These are phyloP conservation scores for Sicyos baderoa DNA, from an alignment of 306 rosid genomes.

Conservation along the genomic window DNA sequence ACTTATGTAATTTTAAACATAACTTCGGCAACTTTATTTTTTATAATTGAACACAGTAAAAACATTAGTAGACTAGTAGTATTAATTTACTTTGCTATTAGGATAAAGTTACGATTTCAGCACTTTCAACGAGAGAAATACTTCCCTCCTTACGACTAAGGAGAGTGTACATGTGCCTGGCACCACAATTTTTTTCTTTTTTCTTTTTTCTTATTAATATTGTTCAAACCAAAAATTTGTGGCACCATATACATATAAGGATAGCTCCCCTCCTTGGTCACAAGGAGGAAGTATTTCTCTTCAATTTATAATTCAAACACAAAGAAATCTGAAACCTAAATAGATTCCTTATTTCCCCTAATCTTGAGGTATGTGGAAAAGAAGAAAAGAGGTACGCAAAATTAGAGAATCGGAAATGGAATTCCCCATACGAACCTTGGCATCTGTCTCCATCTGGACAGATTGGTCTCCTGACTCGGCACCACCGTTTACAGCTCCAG, in stretches of 20 bases:
- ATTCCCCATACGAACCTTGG: conserved; percentile 40
- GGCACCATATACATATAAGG: too few relatives aligned
- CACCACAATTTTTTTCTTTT: too few relatives aligned
- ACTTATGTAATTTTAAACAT: neutral
- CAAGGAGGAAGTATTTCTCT: too few relatives aligned
- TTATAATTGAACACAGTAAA: too few relatives aligned
- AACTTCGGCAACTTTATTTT: neutral
- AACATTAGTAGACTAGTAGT: neutral
- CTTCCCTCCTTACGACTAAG: too few relatives aligned
- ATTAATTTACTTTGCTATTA: neutral
- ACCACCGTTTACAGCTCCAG: conserved; percentile 48
- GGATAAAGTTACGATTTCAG: neutral
- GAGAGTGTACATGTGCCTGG: too few relatives aligned
- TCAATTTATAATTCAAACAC: neutral
- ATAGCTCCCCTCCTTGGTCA: too few relatives aligned
- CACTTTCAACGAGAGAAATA: too few relatives aligned
- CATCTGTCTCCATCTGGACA: conserved; percentile 73
- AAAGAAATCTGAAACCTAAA: neutral
- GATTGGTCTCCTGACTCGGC: conserved; percentile 68
- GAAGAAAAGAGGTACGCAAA: neutral
- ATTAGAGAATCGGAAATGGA: neutral
- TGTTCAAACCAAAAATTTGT: too few relatives aligned
- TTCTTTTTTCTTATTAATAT: too few relatives aligned
- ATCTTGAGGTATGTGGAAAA: neutral
- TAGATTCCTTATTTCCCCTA: neutral